Conservation (phyloP, 192 early-diverging fungal genomes). For the Coemansia sp. region DNA sequence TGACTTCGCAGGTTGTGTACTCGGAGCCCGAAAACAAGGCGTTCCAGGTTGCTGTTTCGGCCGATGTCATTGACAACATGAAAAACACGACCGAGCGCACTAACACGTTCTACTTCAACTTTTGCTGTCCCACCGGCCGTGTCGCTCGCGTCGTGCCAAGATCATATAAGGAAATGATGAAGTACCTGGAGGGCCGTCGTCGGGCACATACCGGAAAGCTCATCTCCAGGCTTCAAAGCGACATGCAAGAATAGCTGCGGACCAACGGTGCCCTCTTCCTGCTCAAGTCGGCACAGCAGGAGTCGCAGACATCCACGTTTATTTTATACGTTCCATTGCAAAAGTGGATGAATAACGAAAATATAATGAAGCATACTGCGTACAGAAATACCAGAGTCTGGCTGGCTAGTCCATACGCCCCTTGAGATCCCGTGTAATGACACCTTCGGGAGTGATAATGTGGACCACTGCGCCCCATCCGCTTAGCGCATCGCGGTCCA, state of each 20-base stretch:
- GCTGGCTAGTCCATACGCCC: slow-evolving; percentile 55
- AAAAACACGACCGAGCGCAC: slow-evolving; percentile 62
- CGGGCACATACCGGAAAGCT: slow-evolving; percentile 50
- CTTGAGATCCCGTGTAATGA: slow-evolving; percentile 86
- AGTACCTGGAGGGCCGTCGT: slow-evolving; percentile 72
- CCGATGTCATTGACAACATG: slow-evolving; percentile 72
- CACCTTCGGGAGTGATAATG: slow-evolving; percentile 80
- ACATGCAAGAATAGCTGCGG: slow-evolving; percentile 23
- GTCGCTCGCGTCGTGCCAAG: slow-evolving; percentile 67
- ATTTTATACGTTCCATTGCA: background rate
- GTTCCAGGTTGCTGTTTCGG: slow-evolving; percentile 64
- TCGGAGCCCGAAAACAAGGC: slow-evolving; percentile 56
- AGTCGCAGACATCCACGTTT: background rate
- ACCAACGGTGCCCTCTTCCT: no score
- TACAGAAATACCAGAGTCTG: background rate
- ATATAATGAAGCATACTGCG: background rate
- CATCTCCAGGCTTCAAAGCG: slow-evolving; percentile 44
- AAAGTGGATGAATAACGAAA: background rate
- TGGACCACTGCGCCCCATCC: slow-evolving; percentile 98
- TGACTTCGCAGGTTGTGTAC: slow-evolving; percentile 76
- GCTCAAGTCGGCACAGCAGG: no score
- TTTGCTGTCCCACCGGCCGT: slow-evolving; percentile 41
- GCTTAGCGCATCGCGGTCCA: slow-evolving; percentile 88
- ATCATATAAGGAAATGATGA: slow-evolving; percentile 79
- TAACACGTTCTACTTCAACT: slow-evolving; percentile 87